Conservation (phyloP, 768 basidiomycete species). For the Naganishia onofrii region DNA sequence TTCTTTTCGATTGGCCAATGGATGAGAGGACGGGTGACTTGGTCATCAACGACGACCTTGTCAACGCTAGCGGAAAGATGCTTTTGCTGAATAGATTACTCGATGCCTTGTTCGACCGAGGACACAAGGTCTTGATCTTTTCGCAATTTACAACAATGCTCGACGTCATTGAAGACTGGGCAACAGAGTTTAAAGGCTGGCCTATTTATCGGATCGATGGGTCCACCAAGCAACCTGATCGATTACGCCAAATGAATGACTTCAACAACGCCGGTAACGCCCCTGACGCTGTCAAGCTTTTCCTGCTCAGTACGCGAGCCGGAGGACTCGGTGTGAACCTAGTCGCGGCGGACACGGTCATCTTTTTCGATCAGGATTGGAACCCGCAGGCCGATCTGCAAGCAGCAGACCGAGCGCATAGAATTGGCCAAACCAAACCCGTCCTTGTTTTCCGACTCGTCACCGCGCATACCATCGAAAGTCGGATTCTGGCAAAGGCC, state of each 20-base stretch:
- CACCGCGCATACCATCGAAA: constrained; percentile 75
- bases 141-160: constrained; percentile 94
- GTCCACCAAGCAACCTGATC: constrained; percentile 69
- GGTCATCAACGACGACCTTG: constrained; percentile 71
- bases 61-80: constrained; percentile 93
- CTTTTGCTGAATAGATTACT: constrained; percentile 86
- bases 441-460: constrained; percentile 86
- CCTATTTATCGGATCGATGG: constrained; percentile 89
- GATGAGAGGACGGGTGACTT: constrained; percentile 64
- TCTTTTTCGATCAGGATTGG: constrained; percentile 92
- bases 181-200: constrained; percentile 76
- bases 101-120: constrained; percentile 70
- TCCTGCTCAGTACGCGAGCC: constrained; percentile 86
- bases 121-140: constrained; percentile 72
- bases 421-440: constrained; percentile 89
- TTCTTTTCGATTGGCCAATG: constrained; percentile 79
- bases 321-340: constrained; percentile 94
- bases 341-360: constrained; percentile 63
- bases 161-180: constrained; percentile 92
- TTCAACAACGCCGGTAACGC: constrained; percentile 73
- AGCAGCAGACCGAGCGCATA: constrained; percentile 91
- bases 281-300: constrained; percentile 52
- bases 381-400: constrained; percentile 91
- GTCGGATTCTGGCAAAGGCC: constrained; percentile 79
- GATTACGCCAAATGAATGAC: constrained; percentile 76